phyloP scores from a whole-genome alignment of 2,329 filamentous ascomycete genomes.

The Fusarium keratoplasticum region DNA sequence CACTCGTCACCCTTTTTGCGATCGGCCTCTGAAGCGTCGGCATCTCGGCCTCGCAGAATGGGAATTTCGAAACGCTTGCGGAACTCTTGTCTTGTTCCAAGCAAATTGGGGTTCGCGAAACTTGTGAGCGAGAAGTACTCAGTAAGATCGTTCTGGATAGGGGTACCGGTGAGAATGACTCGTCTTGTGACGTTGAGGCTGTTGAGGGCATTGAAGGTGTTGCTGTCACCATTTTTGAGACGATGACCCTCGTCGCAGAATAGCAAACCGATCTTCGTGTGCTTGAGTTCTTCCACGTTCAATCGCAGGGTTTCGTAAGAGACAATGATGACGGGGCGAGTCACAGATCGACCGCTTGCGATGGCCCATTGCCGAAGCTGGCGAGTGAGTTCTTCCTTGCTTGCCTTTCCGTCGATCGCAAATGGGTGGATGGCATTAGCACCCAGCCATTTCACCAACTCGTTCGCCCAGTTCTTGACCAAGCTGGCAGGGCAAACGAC shows the following conservation, averaged over 20 bases:
- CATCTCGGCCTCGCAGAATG: constrained; percentile 91
- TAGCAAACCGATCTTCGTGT: constrained; percentile 90
- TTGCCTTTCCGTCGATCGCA: constrained; percentile 95
- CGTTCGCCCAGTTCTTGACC: constrained; percentile 98
- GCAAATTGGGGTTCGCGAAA: constrained; percentile 93
- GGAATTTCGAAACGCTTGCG: constrained; percentile 94
- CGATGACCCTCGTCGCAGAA: constrained; percentile 97
- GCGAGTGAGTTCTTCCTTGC: constrained; percentile 90
- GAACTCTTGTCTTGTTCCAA: constrained; percentile 91
- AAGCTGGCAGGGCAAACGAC: constrained; percentile 97
- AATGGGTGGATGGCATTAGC: constrained; percentile 92
- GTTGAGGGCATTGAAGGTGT: constrained; percentile 93
- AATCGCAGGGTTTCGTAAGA: constrained; percentile 96
- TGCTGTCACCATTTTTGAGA: constrained; percentile 95
- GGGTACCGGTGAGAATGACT: constrained; percentile 95
- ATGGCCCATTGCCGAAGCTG: constrained; percentile 97
- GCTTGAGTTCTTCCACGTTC: constrained; percentile 89
- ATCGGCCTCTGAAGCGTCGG: constrained; percentile 86
- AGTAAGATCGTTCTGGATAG: constrained; percentile 98
- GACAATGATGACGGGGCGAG: constrained; percentile 93
- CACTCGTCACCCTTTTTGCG: constrained; percentile 86
- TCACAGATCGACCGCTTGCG: constrained; percentile 87
- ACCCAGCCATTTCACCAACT: constrained; percentile 95
- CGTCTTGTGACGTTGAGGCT: constrained; percentile 89
- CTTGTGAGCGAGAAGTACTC: constrained; percentile 97